Evolutionary conservation across 345 rosid genomes (phyloP).

Genomic region (Eutrema japonicum): DNA sequence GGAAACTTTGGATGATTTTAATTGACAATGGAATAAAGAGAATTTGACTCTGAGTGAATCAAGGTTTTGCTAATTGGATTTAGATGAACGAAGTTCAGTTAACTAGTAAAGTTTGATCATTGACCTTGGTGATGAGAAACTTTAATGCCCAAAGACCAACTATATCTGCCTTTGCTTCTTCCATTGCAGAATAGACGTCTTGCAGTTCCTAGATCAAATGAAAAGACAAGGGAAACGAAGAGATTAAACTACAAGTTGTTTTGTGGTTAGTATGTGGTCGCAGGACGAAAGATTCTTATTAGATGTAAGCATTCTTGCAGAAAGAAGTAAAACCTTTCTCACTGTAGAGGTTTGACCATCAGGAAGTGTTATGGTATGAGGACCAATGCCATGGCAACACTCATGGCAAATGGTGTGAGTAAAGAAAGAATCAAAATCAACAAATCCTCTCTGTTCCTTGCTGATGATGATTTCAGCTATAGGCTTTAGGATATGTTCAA

Average conservation of each 20-base stretch:
- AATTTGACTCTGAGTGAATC: neutral
- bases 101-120: constrained; percentile 26
- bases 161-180: constrained; percentile 96
- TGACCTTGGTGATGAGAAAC: constrained; percentile 73
- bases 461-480: constrained; percentile 71
- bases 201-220: constrained; percentile 71
- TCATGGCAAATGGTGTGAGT: constrained; percentile 95
- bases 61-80: neutral
- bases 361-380: constrained; percentile 90
- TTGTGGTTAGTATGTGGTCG: neutral
- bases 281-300: neutral
- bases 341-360: constrained; percentile 82
- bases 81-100: neutral
- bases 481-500: constrained; percentile 83
- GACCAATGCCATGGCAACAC: constrained; percentile 97
- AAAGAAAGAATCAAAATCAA: constrained; percentile 96
- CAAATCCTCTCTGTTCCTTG: constrained; percentile 71
- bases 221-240: neutral
- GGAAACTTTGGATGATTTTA: neutral
- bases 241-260: constrained; percentile 9
- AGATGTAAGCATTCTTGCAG: constrained; percentile 20
- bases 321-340: constrained; percentile 64
- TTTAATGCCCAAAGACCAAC: constrained; percentile 97
- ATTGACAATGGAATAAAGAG: neutral
- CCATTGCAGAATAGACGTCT: constrained; percentile 87